phyloP scores from a whole-genome alignment of 2,329 filamentous ascomycete species.

The Alternaria metachromatica region DNA sequence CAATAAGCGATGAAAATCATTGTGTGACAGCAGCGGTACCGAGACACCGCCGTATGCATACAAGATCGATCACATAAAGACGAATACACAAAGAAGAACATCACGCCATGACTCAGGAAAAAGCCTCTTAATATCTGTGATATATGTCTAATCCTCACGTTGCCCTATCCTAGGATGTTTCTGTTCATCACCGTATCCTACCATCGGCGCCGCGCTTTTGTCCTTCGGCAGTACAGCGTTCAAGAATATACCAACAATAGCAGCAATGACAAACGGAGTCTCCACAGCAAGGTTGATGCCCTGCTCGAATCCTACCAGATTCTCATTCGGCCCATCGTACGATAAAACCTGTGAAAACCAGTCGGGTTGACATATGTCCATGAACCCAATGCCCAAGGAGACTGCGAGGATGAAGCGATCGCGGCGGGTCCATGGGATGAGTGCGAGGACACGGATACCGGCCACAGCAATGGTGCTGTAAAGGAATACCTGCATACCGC shows the following conservation, averaged over 20 bases:
- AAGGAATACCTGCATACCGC: conserved; percentile 53
- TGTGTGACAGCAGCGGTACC: background rate
- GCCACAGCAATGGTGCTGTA: conserved; percentile 38
- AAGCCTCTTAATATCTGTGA: background rate
- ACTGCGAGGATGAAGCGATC: conserved; percentile 39
- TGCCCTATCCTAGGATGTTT: conserved; percentile 14
- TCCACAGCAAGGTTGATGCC: conserved; percentile 51
- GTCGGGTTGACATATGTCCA: conserved; percentile 50
- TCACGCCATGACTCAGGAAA: background rate
- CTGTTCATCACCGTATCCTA: conserved; percentile 14
- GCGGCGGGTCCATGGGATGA: conserved; percentile 35
- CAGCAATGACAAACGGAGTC: conserved; percentile 53
- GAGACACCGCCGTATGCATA: background rate
- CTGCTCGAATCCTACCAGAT: conserved; percentile 51
- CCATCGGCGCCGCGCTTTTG: background rate
- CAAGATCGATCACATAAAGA: background rate
- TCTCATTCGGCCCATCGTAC: conserved; percentile 47
- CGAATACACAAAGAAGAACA: background rate
- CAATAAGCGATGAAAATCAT: background rate
- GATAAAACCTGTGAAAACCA: conserved; percentile 51
- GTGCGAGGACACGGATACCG: conserved; percentile 34
- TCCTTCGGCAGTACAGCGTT: conserved; percentile 53
- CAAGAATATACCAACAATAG: conserved; percentile 46
- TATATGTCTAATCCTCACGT: conserved; percentile 2
- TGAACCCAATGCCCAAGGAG: conserved; percentile 36